Base-by-base conservation (phyloP, 1,139 yeast species). In the Yamadazyma oceani region DNA sequence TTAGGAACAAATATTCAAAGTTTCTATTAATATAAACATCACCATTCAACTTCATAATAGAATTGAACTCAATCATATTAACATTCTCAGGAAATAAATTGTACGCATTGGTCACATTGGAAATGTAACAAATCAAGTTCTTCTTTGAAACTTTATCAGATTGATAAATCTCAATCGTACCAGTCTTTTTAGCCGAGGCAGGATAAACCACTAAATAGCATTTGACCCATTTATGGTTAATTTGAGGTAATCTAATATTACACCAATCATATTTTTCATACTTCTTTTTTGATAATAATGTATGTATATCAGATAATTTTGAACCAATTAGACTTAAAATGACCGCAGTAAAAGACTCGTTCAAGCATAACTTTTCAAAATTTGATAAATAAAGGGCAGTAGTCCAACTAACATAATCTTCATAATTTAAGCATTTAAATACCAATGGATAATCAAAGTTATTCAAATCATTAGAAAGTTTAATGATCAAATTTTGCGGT, bases 311-410 rank as follows among this genome's bases (percentile, higher is more conserved):
- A n/a, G 74, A 64, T 44, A 77, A 65, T 42, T 67, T 60, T 5
- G 77, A 62, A 1, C 80, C 82, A 46, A 73, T 75, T n/a, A 73
- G 55, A n/a, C 80, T 72, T 32, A 78, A 58, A 23, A 75, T 56
- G 9, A 76, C 81, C 11, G 82, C 83, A 1, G 82, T 76, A 50
- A 68, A 78, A 11, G 79, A 71, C 55, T 77, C 80, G 54, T 74
- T 77, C 41, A 78, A 60, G 35, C 75, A 72, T 24, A 65, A 62
- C 48, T 64, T 67, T 53, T 78, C 83, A 49, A 64, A 76, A 45
- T 72, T 74, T 25, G 78, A 58, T 39, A 78, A 57, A 38, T 69
- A 55, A 27, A 77, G 54, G 6, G 76, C 71, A 1, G 78, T 63
- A 19, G 73, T 62, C 73, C 81, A 75, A 40, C 53, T 55, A 31